Conservation (phyloP, 768 basidiomycete genomes). For the Suillus bovinus region DNA sequence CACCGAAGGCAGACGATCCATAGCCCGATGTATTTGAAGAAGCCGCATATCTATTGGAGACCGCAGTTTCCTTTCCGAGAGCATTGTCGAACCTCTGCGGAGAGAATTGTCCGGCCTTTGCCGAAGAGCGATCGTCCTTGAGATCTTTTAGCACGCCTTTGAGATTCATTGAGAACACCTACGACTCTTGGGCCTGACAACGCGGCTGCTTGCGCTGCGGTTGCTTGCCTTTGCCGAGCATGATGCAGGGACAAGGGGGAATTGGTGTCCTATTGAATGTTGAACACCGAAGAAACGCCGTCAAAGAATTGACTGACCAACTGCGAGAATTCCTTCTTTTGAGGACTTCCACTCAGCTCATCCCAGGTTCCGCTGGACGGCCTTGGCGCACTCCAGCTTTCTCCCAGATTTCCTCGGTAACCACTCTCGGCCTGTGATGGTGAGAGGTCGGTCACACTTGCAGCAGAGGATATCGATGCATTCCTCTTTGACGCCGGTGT, state of each 20-base stretch:
- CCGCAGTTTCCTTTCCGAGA: conserved; percentile 41
- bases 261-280: conserved; percentile 39
- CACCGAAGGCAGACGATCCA: conserved; percentile 30
- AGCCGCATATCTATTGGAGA: conserved; percentile 42
- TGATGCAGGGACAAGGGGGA: conserved; percentile 45
- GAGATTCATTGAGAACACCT: conserved; percentile 18
- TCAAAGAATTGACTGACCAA: conserved; percentile 40
- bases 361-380: conserved; percentile 62
- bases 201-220: conserved; percentile 36
- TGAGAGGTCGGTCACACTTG: conserved; percentile 51
- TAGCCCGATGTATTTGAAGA: conserved; percentile 43
- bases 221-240: conserved; percentile 47
- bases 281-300: conserved; percentile 14
- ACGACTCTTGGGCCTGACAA: conserved; percentile 45
- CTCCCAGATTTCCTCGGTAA: conserved; percentile 48
- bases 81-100: conserved; percentile 54
- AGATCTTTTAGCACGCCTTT: conserved; percentile 21
- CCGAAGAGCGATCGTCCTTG: conserved; percentile 49
- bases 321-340: conserved; percentile 50
- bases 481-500: conserved; percentile 55
- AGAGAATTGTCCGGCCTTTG: conserved; percentile 51
- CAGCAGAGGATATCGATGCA: conserved; percentile 59
- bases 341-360: conserved; percentile 48
- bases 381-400: conserved; percentile 53
- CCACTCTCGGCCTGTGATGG: conserved; percentile 44